Conservation (phyloP, 2,329 filamentous ascomycete species). For the Colletotrichum sidae region DNA sequence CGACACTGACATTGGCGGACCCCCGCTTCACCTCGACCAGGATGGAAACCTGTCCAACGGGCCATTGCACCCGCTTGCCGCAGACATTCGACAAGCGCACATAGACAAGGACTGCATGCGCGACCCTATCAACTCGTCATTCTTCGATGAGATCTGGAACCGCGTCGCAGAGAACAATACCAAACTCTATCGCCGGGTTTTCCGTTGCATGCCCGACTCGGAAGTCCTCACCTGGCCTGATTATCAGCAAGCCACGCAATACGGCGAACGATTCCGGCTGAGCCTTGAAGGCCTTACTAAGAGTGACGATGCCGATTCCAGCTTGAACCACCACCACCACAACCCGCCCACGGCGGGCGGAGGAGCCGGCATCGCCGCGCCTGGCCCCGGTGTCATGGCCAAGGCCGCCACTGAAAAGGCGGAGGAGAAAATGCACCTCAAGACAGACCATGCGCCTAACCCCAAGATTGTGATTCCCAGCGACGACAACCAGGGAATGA, state of each 20-base stretch:
- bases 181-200: constrained; percentile 91
- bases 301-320: constrained; percentile 62
- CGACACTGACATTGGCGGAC: constrained; percentile 86
- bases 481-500: constrained; percentile 43
- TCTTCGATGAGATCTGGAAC: constrained; percentile 91
- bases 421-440: constrained; percentile 43
- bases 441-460: constrained; percentile 43
- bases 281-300: constrained; percentile 68
- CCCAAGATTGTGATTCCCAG: constrained; percentile 47
- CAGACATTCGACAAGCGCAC: constrained; percentile 78
- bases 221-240: constrained; percentile 94
- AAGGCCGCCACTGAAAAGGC: constrained; percentile 52
- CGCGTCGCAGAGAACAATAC: constrained; percentile 93
- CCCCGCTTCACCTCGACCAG: constrained; percentile 68
- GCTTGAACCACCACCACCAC: constrained; percentile 48
- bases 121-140: constrained; percentile 84
- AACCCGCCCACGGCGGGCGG: constrained; percentile 45
- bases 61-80: constrained; percentile 63
- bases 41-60: constrained; percentile 59
- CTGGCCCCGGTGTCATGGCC: constrained; percentile 52
- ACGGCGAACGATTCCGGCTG: constrained; percentile 81
- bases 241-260: constrained; percentile 86
- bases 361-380: constrained; percentile 56
- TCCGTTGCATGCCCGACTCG: constrained; percentile 96
- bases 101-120: constrained; percentile 94